Base-by-base conservation (phyloP, 768 basidiomycete species). In the Kwoniella botswanensis region DNA sequence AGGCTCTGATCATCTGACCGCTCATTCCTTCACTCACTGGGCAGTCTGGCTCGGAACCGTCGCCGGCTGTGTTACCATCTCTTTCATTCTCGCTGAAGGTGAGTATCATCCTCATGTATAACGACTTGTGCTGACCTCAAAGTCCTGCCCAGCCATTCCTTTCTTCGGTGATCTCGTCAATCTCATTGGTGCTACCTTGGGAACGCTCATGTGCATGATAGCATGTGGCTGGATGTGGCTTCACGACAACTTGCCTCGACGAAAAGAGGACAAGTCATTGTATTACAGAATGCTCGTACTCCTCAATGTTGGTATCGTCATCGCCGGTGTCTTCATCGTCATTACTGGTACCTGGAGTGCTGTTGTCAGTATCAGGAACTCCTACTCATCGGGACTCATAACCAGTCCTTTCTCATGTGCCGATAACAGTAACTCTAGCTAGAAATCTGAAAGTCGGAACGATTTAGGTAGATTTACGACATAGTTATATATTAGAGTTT, bases 221-320 rank as follows among this genome's bases (percentile, higher is more conserved):
- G 29, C 68, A 9, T 61, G 65, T n/a, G 74, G 73, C 5, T 75
- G 74, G 71, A 79, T 79, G 78, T 79, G 78, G 76, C 67, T 79
- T 2, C 71, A 77, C 64, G 74, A 77, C 70, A 77, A 79, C 68
- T 54, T 53, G 50, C 24, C 57, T 22, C 41, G 64, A 35, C 69
- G 74, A 56, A 66, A 71, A 22, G 57, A 63, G 29, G 65, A 76
- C 67, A 74, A 76, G 43, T 72, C 72, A 1, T 70, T 77, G 6
- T 70, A 71, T 44, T 77, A 73, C 73, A 63, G 59, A 35, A 29
- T 68, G 2, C 63, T 76, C 26, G 56, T 79, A 11, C 60, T 56
- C 6, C 71, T 75, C 55, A 76, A 76, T 65, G 61, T 77, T 21
- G 71, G 73, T 65, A 50, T 79, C 41, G 67, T 77, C 56, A 56